These are phyloP conservation scores for Penicillium freii DNA, from an alignment of 2,329 filamentous ascomycete species.

Conservation along the genomic window DNA sequence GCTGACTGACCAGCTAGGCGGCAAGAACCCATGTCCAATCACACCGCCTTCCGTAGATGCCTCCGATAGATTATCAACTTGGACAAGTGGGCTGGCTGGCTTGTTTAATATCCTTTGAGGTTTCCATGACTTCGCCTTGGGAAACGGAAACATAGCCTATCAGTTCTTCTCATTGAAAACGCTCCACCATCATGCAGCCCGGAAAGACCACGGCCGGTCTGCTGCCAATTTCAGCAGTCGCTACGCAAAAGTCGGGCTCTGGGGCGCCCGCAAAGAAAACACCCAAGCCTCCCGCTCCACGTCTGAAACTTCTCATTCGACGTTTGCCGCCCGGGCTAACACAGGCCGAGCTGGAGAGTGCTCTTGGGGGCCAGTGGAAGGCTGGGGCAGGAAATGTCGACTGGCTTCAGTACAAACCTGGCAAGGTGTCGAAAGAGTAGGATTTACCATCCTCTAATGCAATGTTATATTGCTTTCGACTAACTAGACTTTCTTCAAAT, in stretches of 20 bases:
- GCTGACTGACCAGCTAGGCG: not conserved
- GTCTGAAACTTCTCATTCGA: constrained; percentile 80
- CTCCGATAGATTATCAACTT: not conserved
- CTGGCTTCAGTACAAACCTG: constrained; percentile 71
- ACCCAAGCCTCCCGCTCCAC: constrained; percentile 52
- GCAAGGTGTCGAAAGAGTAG: constrained; percentile 83
- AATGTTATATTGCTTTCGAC: not conserved
- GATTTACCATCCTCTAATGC: not conserved
- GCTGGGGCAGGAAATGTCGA: constrained; percentile 77
- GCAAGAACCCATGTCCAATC: not conserved
- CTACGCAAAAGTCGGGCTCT: constrained; percentile 47
- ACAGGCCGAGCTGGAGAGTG: constrained; percentile 68
- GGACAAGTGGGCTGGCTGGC: not conserved
- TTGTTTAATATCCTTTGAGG: not conserved
- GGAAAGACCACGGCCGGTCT: constrained; percentile 51
- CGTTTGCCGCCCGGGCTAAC: constrained; percentile 84
- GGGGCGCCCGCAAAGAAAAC: constrained; percentile 45
- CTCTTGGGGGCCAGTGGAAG: constrained; percentile 79
- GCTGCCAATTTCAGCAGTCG: constrained; percentile 50
- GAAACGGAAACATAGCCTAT: not conserved
- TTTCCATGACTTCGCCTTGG: not conserved
- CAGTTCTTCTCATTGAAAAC: not conserved
- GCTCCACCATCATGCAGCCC: constrained; percentile 30
- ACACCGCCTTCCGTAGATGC: not conserved
- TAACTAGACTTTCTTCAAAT: not conserved